These are phyloP conservation scores for Boletus semigastroideus DNA, from an alignment of 1,284 basidiomycete species.

Conservation along the genomic window DNA sequence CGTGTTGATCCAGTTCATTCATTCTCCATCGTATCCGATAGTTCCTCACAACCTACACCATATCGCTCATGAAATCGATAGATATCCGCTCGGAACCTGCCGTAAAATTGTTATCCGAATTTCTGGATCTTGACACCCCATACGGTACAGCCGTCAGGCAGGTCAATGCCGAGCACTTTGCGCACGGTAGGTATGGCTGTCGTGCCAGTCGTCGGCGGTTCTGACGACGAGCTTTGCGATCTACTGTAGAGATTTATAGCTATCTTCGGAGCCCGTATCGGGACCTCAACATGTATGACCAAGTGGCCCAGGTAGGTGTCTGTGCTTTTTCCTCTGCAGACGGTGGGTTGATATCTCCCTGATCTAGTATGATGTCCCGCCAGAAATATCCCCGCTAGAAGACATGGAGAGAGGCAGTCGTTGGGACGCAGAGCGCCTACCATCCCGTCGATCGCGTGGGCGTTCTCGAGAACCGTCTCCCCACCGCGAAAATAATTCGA, in stretches of 20 bases:
- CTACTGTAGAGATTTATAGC: conserved; percentile 70
- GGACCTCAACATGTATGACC: conserved; percentile 78
- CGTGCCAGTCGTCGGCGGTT: background rate
- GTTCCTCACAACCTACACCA: conserved; percentile 77
- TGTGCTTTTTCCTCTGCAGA: background rate
- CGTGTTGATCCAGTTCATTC: conserved; percentile 10
- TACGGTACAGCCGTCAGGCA: conserved; percentile 55
- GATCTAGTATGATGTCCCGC: conserved; percentile 54
- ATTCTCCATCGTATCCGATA: conserved; percentile 26
- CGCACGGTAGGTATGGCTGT: conserved; percentile 62
- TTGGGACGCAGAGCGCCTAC: conserved; percentile 35
- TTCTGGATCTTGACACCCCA: conserved; percentile 72
- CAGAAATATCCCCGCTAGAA: conserved; percentile 35
- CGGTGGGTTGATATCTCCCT: conserved; percentile 2
- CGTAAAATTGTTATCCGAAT: conserved; percentile 78
- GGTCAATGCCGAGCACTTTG: conserved; percentile 83
- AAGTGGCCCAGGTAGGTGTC: conserved; percentile 68
- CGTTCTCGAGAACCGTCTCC: conserved; percentile 22
- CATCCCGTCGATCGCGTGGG: conserved; percentile 19
- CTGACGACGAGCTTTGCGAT: conserved; percentile 4
- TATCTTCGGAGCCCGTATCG: conserved; percentile 84
- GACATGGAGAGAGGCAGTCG: conserved; percentile 36
- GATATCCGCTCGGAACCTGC: conserved; percentile 87
- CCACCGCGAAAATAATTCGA: conserved; percentile 3
- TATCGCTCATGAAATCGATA: conserved; percentile 83